These are phyloP conservation scores for Ceratopteris richardii DNA, from an alignment of 75 land plant species.

Conservation along the genomic window DNA sequence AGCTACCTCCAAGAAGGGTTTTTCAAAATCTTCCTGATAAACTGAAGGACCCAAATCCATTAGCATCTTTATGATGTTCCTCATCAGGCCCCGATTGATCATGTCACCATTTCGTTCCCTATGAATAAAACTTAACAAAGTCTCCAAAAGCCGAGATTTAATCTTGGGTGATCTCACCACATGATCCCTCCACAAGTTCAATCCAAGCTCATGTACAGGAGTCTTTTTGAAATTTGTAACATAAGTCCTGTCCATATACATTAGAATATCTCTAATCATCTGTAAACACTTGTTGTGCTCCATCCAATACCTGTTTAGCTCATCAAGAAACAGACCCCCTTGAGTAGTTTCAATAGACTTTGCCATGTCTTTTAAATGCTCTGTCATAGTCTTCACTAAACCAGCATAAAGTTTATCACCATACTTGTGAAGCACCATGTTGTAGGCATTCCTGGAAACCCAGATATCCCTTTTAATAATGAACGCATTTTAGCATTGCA, in stretches of 20 bases:
- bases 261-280: slow-evolving; percentile 93
- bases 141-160: slow-evolving; percentile 50
- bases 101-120: slow-evolving; percentile 84
- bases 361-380: slow-evolving; percentile 72
- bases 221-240: slow-evolving; percentile 61
- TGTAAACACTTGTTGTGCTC: slow-evolving; percentile 95
- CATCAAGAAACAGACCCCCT: slow-evolving; percentile 81
- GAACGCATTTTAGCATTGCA: no score
- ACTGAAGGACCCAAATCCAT: slow-evolving; percentile 77
- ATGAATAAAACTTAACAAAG: slow-evolving; percentile 73
- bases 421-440: slow-evolving; percentile 96
- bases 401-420: slow-evolving; percentile 92
- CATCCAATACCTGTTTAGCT: slow-evolving; percentile 76
- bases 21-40: slow-evolving; percentile 91
- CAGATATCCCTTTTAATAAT: neutral
- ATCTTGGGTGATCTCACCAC: slow-evolving; percentile 65
- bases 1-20: slow-evolving; percentile 81
- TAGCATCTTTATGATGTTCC: slow-evolving; percentile 83
- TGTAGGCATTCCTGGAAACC: slow-evolving; percentile 79
- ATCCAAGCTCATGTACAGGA: slow-evolving; percentile 91
- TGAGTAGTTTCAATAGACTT: slow-evolving; percentile 73
- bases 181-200: slow-evolving; percentile 87
- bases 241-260: slow-evolving; percentile 98
- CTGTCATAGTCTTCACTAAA: slow-evolving; percentile 78
- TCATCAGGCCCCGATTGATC: slow-evolving; percentile 86